phyloP scores from a whole-genome alignment of 805 yeast genomes.

The Candida alai region DNA sequence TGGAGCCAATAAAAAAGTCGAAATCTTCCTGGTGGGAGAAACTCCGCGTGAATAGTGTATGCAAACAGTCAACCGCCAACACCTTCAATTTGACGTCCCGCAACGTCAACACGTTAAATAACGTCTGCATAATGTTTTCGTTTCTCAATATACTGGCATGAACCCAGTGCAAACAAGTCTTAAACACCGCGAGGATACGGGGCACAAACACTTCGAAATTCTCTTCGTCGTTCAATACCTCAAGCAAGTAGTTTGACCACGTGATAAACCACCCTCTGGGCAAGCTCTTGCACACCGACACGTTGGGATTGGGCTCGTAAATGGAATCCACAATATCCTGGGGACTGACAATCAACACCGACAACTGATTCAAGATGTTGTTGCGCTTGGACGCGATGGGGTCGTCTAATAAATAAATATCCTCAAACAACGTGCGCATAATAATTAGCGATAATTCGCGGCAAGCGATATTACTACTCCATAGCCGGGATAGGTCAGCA shows the following conservation, averaged over 20 bases:
- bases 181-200: constrained; percentile 73
- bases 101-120: constrained; percentile 56
- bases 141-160: constrained; percentile 68
- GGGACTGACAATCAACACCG: constrained; percentile 81
- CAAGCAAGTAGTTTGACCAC: constrained; percentile 51
- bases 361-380: constrained; percentile 71
- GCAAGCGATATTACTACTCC: constrained; percentile 62
- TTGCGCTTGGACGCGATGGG: constrained; percentile 81
- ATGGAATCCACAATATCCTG: constrained; percentile 55
- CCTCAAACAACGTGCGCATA: constrained; percentile 86
- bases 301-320: constrained; percentile 63
- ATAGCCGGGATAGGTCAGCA: constrained; percentile 62
- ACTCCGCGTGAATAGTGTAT: constrained; percentile 77
- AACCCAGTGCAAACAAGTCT: constrained; percentile 90
- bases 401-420: constrained; percentile 86
- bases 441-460: constrained; percentile 77
- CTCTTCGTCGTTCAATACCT: constrained; percentile 28
- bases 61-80: constrained; percentile 86
- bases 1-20: constrained; percentile 70
- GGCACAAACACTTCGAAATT: constrained; percentile 47
- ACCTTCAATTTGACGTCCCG: constrained; percentile 68
- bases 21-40: constrained; percentile 67
- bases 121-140: constrained; percentile 60
- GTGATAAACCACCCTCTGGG: constrained; percentile 81
- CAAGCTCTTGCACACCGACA: constrained; percentile 62